Conservation (phyloP, 306 rosid species). For the Prunus armeniaca region DNA sequence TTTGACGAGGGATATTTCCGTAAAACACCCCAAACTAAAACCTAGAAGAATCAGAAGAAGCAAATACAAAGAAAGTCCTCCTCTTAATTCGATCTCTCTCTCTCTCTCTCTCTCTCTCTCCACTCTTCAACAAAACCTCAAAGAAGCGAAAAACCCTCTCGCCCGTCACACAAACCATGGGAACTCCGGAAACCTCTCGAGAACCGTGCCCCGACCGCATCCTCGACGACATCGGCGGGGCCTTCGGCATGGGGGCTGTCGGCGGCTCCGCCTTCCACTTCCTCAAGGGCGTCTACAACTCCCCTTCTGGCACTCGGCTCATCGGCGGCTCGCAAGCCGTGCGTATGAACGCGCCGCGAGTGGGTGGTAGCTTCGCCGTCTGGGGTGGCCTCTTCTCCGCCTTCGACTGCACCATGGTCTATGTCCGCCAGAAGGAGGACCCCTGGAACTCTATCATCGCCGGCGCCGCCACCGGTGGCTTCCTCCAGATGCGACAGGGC, state of each 20-base stretch:
- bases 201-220: constrained; percentile 92
- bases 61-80: no score
- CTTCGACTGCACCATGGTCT: constrained; percentile 82
- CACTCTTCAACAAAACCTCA: neutral
- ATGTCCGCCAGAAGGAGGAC: constrained; percentile 84
- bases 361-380: constrained; percentile 81
- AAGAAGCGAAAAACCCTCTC: neutral
- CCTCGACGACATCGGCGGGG: constrained; percentile 83
- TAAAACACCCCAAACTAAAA: no score
- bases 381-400: constrained; percentile 96
- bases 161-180: constrained; percentile 38
- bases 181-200: constrained; percentile 78
- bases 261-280: constrained; percentile 92
- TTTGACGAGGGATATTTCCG: no score
- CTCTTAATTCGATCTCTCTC: no score
- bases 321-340: constrained; percentile 74
- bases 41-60: no score
- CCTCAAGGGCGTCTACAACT: constrained; percentile 69
- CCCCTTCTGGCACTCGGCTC: constrained; percentile 63
- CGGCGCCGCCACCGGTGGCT: constrained; percentile 89
- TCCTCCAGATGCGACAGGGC: constrained; percentile 85
- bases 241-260: constrained; percentile 91
- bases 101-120: no score
- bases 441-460: constrained; percentile 91
- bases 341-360: constrained; percentile 82